Evolutionary conservation across 1,284 basidiomycete genomes (phyloP), one percentile per base, ranked within the genome.

Genomic region (Boletellus deceptivus): DNA sequence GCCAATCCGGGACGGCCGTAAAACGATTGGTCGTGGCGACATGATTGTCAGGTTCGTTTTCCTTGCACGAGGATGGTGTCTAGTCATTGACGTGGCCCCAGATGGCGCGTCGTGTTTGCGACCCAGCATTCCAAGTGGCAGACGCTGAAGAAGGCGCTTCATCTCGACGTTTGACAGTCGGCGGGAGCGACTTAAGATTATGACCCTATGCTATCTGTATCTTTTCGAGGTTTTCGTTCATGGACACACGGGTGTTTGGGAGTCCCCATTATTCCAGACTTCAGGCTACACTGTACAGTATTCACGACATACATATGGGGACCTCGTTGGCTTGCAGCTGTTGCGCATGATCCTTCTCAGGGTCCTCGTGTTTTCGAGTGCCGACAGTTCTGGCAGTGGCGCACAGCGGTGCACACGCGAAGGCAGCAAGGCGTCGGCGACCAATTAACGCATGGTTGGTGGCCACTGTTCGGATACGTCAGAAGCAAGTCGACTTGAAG

Each of bases 1-100:
- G 91, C 91, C 91, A 29, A 77, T 90, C 39, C 77, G 83, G 45
- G 79, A 83, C 56, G 77, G 79, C 36, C 79, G 81, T n/a, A 75
- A 76, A 56, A 72, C 79, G 6, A 75, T 84, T 59, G 82, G 83
- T 48, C 80, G 85, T 61, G 91, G 92, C 16, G 88, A 93, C 69
- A 73, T 95, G 57, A 74, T 91, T 55, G 78, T 95, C 53, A 80
- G 79, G 75, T 90, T 75, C 68, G 86, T 59, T 41, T 24, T 35
- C 51, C 39, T 45, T 43, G 38, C 46, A 46, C 34, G 52, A 53
- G 45, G 31, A 39, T 45, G 4, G 29, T 22, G 20, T 22, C 38
- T 25, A 24, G 33, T 48, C 31, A 34, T 45, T 53, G 48, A 56
- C n/a, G 35, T 6, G 24, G 25, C 37, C 44, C 22, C 22, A 67